Conservation (phyloP, 495 filamentous ascomycete genomes). For the Pseudomonodictys pantanalensis region DNA sequence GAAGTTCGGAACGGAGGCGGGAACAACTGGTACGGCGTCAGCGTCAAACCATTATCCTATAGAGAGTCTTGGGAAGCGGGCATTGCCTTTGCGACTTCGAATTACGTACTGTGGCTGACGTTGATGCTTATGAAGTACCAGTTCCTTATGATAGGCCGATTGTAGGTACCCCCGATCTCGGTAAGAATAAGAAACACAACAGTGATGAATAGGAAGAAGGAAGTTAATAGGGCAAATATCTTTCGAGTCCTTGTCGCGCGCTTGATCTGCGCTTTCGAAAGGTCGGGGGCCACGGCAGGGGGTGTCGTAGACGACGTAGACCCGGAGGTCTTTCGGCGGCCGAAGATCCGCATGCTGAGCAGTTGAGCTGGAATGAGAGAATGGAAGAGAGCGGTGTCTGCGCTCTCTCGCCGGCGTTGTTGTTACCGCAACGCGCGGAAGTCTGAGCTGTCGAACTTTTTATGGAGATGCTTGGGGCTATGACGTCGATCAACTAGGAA, state of each 20-base stretch:
- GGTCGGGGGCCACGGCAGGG: conserved; percentile 19
- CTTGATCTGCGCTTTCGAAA: conserved; percentile 44
- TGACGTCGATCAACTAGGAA: conserved; percentile 13
- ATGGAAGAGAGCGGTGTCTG: neutral
- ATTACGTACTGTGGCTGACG: conserved; percentile 76
- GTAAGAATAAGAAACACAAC: conserved; percentile 76
- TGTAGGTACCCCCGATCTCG: conserved; percentile 66
- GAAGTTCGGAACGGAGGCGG: conserved; percentile 68
- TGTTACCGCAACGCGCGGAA: conserved; percentile 6
- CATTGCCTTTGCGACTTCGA: too few species aligned
- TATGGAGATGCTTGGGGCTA: conserved; percentile 16
- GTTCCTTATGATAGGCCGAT: conserved; percentile 55
- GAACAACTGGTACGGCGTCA: too few species aligned
- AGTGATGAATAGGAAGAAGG: conserved; percentile 67
- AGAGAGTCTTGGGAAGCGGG: too few species aligned
- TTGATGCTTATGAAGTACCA: conserved; percentile 84
- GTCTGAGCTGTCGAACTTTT: conserved; percentile 7
- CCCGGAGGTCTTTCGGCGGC: neutral
- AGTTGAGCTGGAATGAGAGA: neutral
- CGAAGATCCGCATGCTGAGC: conserved; percentile 14
- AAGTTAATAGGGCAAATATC: conserved; percentile 56
- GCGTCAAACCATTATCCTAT: too few species aligned
- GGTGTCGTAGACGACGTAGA: neutral
- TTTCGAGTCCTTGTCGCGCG: conserved; percentile 56
- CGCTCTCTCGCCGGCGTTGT: neutral